A percentile compares a stretch with the other conserved stretches of the same genome.
phyloP scores from a whole-genome alignment of 2,329 filamentous ascomycete species.

The Lachnellula occidentalis region DNA sequence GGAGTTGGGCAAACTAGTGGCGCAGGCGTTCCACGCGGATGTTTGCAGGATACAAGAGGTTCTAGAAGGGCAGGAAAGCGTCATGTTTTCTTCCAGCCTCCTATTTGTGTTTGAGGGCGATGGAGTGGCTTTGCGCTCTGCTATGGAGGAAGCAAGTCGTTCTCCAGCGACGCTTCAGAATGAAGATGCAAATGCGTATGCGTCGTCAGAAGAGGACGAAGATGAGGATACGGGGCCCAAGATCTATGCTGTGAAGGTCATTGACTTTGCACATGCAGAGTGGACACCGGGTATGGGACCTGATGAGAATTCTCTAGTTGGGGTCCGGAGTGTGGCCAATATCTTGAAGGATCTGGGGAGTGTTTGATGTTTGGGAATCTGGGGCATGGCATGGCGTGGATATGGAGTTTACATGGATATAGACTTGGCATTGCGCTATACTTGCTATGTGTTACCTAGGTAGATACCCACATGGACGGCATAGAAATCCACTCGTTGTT shows the following conservation, averaged over 20 bases:
- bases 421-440: slow-evolving; percentile 4
- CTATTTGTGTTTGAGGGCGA: slow-evolving; percentile 63
- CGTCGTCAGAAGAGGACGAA: slow-evolving; percentile 41
- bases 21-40: slow-evolving; percentile 48
- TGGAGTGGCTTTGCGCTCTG: slow-evolving; percentile 43
- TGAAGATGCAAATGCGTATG: slow-evolving; percentile 28
- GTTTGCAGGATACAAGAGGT: slow-evolving; percentile 48
- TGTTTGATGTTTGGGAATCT: slow-evolving; percentile 1
- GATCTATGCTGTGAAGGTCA: slow-evolving; percentile 77
- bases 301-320: slow-evolving; percentile 76
- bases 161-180: slow-evolving; percentile 24
- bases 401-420: slow-evolving; percentile 6
- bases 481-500: slow-evolving; percentile 14
- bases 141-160: slow-evolving; percentile 32
- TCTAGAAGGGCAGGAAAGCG: slow-evolving; percentile 50
- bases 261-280: slow-evolving; percentile 91
- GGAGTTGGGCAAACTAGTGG: slow-evolving; percentile 51
- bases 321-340: slow-evolving; percentile 64
- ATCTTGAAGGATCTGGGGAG: slow-evolving; percentile 57
- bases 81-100: slow-evolving; percentile 53
- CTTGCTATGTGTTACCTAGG: slow-evolving; percentile 20
- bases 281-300: slow-evolving; percentile 76
- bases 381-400: slow-evolving; percentile 5
- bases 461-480: slow-evolving; percentile 11
- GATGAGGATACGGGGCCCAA: slow-evolving; percentile 53